Conservation (phyloP, 345 rosid species). For the Erucastrum elatum region DNA sequence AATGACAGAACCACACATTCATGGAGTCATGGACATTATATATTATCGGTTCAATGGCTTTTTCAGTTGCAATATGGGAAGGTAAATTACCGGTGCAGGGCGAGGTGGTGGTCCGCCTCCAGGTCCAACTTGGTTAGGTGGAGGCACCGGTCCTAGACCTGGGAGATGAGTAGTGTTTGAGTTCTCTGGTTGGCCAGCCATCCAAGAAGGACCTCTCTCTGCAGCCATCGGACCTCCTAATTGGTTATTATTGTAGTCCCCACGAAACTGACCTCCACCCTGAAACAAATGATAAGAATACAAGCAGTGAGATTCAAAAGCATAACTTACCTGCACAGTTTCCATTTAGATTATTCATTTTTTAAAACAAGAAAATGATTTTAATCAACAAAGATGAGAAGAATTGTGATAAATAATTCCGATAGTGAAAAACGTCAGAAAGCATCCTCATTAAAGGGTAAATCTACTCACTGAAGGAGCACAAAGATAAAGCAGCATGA, state of each 20-base stretch:
- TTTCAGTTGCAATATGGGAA: neutral
- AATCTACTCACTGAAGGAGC: neutral
- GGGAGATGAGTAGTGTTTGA: slow-evolving; percentile 53
- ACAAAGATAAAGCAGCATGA: neutral
- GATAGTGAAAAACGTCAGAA: neutral
- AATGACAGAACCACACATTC: neutral
- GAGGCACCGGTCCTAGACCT: slow-evolving; percentile 49
- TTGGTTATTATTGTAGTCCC: slow-evolving; percentile 62
- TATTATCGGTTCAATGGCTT: neutral
- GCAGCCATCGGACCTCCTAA: slow-evolving; percentile 54
- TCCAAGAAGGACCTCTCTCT: slow-evolving; percentile 87
- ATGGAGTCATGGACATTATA: neutral
- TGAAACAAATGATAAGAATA: slow-evolving; percentile 34
- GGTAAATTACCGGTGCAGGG: slow-evolving; percentile 57
- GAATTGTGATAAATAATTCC: neutral
- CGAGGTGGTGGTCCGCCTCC: slow-evolving; percentile 64
- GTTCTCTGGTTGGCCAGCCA: slow-evolving; percentile 66
- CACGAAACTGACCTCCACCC: slow-evolving; percentile 69
- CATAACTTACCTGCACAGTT: neutral
- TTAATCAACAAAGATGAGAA: neutral
- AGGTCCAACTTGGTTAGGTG: slow-evolving; percentile 63
- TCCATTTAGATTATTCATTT: neutral
- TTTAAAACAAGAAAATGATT: neutral
- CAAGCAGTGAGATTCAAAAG: slow-evolving; percentile 12
- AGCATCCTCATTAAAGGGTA: neutral